These are phyloP conservation scores for Butyriboletus appendiculatus DNA, from an alignment of 1,284 basidiomycete species.

Conservation along the genomic window DNA sequence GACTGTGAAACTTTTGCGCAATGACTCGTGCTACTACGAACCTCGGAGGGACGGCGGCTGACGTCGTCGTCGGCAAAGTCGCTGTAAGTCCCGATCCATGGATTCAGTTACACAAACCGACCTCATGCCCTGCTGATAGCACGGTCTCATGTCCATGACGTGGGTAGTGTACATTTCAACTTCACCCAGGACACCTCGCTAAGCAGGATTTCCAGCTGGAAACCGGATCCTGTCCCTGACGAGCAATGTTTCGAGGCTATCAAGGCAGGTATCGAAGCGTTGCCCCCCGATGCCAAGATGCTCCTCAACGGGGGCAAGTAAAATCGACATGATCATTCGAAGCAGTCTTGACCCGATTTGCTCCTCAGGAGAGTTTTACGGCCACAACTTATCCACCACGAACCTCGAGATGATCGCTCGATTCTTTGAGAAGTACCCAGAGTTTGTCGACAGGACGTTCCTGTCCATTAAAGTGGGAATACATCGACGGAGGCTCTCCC, in stretches of 20 bases:
- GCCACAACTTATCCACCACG: conserved; percentile 28
- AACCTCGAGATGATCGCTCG: conserved; percentile 45
- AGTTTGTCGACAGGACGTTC: conserved; percentile 49
- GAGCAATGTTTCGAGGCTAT: conserved; percentile 61
- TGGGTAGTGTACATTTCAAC: conserved; percentile 8
- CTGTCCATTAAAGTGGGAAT: conserved; percentile 41
- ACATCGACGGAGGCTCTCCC: neutral
- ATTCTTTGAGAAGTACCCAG: conserved; percentile 54
- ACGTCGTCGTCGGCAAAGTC: conserved; percentile 35
- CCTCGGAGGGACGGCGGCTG: conserved; percentile 31
- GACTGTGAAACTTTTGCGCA: neutral
- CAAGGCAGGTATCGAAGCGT: conserved; percentile 58
- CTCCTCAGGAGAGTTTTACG: conserved; percentile 35
- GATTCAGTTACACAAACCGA: neutral
- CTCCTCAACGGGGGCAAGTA: conserved; percentile 47
- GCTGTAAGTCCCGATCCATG: conserved; percentile 27
- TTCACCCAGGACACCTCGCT: neutral
- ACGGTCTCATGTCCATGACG: conserved; percentile 29
- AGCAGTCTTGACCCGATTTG: neutral
- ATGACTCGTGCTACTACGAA: conserved; percentile 27
- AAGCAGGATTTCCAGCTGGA: neutral
- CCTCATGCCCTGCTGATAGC: conserved; percentile 9
- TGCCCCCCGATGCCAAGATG: conserved; percentile 48
- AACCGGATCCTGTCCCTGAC: conserved; percentile 36
- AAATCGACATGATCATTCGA: neutral